phyloP scores from a whole-genome alignment of 768 basidiomycete genomes.

The Leccinum subgranulosum region DNA sequence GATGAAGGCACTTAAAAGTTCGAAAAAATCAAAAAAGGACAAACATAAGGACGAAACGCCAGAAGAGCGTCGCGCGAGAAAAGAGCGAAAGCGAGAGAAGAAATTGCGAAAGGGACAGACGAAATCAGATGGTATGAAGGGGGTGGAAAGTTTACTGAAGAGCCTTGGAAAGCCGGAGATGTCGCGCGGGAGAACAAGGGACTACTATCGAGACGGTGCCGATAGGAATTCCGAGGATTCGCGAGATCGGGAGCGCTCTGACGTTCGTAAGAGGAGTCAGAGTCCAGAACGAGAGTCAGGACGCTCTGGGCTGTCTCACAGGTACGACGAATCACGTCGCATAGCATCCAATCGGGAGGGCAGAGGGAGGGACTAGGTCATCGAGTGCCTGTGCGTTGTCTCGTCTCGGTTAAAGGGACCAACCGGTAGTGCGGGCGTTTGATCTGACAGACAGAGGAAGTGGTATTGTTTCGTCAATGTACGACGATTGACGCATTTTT shows the following conservation, averaged over 20 bases:
- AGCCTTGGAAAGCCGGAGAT: conserved; percentile 33
- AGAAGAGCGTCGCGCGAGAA: conserved; percentile 73
- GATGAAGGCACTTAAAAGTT: conserved; percentile 63
- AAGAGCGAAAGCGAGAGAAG: conserved; percentile 70
- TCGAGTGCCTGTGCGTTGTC: neutral
- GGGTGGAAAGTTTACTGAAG: conserved; percentile 63
- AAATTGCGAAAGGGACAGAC: conserved; percentile 48
- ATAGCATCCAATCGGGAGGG: neutral
- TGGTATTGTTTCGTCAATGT: neutral
- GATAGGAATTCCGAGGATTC: conserved; percentile 15
- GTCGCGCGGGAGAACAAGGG: conserved; percentile 18
- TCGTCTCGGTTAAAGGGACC: neutral
- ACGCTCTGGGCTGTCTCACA: conserved; percentile 1
- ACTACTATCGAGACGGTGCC: conserved; percentile 1
- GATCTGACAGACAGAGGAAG: neutral
- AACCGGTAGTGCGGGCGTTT: neutral
- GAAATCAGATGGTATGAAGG: conserved; percentile 62
- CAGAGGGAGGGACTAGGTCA: conserved; percentile 1
- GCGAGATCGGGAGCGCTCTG: conserved; percentile 12
- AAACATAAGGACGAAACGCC: conserved; percentile 75
- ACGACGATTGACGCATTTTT: neutral
- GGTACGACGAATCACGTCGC: conserved; percentile 3
- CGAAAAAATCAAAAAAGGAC: conserved; percentile 55
- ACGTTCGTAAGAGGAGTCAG: conserved; percentile 11
- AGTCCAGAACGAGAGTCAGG: conserved; percentile 18